Conservation (phyloP, 768 basidiomycete species). For the Ramaria sp. region DNA sequence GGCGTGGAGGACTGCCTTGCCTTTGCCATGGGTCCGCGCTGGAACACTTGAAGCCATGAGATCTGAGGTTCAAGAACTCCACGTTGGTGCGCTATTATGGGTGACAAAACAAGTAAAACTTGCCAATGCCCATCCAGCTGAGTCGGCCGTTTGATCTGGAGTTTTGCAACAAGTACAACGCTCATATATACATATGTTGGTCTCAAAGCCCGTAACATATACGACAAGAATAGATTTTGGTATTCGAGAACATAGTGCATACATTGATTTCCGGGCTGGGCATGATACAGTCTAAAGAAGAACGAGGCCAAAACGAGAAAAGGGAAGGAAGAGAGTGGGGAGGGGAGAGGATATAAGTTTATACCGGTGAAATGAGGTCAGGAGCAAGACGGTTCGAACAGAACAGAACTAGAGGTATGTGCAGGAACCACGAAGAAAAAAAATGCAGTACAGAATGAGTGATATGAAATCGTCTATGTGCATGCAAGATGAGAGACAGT, state of each 20-base stretch:
- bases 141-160: too few relatives aligned
- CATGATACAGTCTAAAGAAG: constrained; percentile 7
- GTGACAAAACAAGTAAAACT: too few relatives aligned
- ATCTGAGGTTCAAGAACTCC: not conserved
- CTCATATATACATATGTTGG: too few relatives aligned
- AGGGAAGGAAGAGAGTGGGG: constrained; percentile 2
- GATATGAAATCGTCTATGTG: not conserved
- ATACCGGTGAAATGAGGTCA: constrained; percentile 2
- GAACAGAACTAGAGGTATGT: constrained; percentile 4
- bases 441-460: not conserved
- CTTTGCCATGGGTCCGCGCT: constrained; percentile 3
- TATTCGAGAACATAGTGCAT: constrained; percentile 6
- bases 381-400: constrained; percentile 3
- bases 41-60: not conserved
- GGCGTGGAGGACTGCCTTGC: constrained; percentile 11
- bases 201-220: not conserved
- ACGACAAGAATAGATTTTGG: not conserved
- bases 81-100: not conserved
- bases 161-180: too few relatives aligned
- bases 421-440: not conserved
- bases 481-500: constrained; percentile 15
- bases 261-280: constrained; percentile 4
- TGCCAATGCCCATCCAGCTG: too few relatives aligned
- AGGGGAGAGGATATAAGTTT: not conserved
- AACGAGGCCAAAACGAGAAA: not conserved